Base-by-base conservation (phyloP, 1,139 yeast species). In the Yamadazyma atmosphaerica region DNA sequence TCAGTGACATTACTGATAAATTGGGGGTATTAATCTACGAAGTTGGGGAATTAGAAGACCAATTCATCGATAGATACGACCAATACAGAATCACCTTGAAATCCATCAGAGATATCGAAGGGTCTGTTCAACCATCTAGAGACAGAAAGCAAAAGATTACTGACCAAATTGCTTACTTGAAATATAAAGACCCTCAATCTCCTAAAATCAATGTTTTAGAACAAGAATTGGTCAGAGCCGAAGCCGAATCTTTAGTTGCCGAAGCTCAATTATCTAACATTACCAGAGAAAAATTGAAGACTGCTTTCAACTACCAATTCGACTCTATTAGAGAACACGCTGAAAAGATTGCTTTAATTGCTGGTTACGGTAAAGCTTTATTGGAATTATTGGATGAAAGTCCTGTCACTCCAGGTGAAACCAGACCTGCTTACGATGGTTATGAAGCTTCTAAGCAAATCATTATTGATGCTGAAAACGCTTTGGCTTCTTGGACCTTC, bases 381-480 rank as follows among this genome's bases (percentile, higher is more conserved):
- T 73, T 86, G 62, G 92, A 85, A 68, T 74, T 86, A 57, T 74
- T 86, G 60, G 95, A 86, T 60, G 94, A 85, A 60, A 70, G 86
- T 46, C 87, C 94, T 47, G 92, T 86, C 40, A 84, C 94, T 49
- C 95, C 95, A 42, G 95, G 95, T 70, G 95, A 86, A 69, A 81
- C 89, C 43, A 83, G 92, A 81, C 85, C 89, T 37, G 85, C 89
- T 42, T 85, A 85, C 64, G 94, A 85, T 56, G 94, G 94, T 51
- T 85, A 84, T 61, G 92, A 85, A 64, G 90, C 92, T 40, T 82
- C 90, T 39, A 85, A 84, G 70, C 94, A 85, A 68, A 84, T 85
- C 64, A 84, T 85, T 56, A 81, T 85, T 59, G 94, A 85, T 59
- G 87, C 89, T 54, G 94, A 85, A 71, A 82, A 81, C 49, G 89